Evolutionary conservation across 495 filamentous ascomycete species (phyloP), one percentile per base, ranked within the genome.

Genomic region (Neurospora sp.): DNA sequence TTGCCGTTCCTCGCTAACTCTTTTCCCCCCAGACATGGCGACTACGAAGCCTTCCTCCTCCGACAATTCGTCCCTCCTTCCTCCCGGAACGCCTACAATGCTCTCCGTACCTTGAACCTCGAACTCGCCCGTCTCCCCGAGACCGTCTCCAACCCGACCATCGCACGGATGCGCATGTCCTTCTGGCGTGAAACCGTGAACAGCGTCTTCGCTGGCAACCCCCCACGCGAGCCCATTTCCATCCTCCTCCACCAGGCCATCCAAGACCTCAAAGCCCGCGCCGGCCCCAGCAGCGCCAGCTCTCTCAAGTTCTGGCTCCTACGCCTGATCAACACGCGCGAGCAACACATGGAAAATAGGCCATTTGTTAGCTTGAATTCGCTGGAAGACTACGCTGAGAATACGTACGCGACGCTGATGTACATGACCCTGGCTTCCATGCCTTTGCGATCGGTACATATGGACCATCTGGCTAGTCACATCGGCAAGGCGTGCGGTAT

Each of bases 401-500:
- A 92, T 72, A 98, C 96, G 3, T 98, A 99, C 83, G 92, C 92
- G 4, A 96, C 92, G 0, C 85, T 99, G n/a, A 88, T 97, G 79
- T 99, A 99, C 79, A 86, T 97, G 72, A 94, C 93, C 1, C 84
- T 98, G 23, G 91, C 92, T 3, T 84, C 90, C 1, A 82, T 97
- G 71, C 91, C 92, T 3, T 83, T 96, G 78, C 86, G 89, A 9
- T 94, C 91, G 18, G 84, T 97, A 44, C 90, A 93, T n/a, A 89
- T 93, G 46, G 96, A 99, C 76, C 96, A 99, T 83, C 82, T 99
- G 14, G 94, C 95, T 11, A 93, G 90, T 27, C 96, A 99, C 81
- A 92, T 98, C 54, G 96, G 96, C 20, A 99, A 99, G 80, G 93
- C 96, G 0, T 91, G 88, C 9, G 96, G 96, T 2, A 97, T 99